phyloP scores from a whole-genome alignment of 192 early-diverging fungal species.

The Coemansia aciculifera region DNA sequence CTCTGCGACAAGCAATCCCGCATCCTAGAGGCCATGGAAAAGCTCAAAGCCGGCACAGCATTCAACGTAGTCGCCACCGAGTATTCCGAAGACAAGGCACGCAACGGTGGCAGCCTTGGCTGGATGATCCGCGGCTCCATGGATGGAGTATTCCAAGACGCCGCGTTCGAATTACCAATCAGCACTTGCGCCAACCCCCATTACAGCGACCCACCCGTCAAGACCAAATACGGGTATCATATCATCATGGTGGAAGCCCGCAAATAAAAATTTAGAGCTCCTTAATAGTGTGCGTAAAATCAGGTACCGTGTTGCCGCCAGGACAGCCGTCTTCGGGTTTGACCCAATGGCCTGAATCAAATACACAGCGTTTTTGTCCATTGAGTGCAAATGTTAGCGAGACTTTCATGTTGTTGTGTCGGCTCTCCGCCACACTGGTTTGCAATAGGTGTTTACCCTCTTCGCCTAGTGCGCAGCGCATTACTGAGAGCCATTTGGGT shows the following conservation, averaged over 20 bases:
- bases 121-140: conserved; percentile 73
- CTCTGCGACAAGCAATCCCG: conserved; percentile 82
- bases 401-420: conserved; percentile 11
- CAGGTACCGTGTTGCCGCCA: conserved; percentile 35
- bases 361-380: conserved; percentile 34
- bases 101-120: conserved; percentile 74
- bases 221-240: conserved; percentile 77
- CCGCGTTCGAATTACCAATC: conserved; percentile 71
- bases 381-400: conserved; percentile 50
- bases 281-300: conserved; percentile 30
- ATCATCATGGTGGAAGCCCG: conserved; percentile 82
- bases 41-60: conserved; percentile 59
- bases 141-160: conserved; percentile 78
- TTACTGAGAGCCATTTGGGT: conserved; percentile 15
- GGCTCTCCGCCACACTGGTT: conserved; percentile 15
- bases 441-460: conserved; percentile 38
- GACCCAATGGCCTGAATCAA: conserved; percentile 45
- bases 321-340: conserved; percentile 42
- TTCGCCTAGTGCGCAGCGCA: conserved; percentile 27
- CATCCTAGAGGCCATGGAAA: conserved; percentile 66
- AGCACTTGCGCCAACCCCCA: conserved; percentile 65
- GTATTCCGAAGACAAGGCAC: conserved; percentile 85
- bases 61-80: conserved; percentile 72
- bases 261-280: conserved; percentile 32
- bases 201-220: conserved; percentile 71